Conservation (phyloP, 768 basidiomycete genomes). For the Myochromella boudieri region DNA sequence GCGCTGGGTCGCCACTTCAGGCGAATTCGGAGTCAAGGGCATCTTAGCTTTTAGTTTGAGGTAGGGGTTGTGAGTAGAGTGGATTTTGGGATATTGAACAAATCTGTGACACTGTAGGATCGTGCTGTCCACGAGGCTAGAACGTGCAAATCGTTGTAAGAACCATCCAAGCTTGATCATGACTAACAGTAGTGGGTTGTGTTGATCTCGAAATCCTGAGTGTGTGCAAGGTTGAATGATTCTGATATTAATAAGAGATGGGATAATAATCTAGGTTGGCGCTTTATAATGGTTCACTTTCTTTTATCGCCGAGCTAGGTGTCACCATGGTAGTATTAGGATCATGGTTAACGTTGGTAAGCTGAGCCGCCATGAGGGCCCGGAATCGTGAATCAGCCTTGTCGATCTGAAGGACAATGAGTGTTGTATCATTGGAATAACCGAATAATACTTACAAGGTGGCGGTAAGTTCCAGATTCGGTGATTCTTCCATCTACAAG, state of each 20-base stretch:
- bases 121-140: conserved; percentile 18
- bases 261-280: too few species aligned
- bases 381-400: conserved; percentile 78
- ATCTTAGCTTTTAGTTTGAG: too few species aligned
- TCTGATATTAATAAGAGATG: too few species aligned
- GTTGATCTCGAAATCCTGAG: too few species aligned
- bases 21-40: conserved; percentile 20
- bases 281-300: too few species aligned
- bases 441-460: conserved; percentile 58
- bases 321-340: background rate
- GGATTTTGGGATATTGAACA: too few species aligned
- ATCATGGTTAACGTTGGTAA: conserved; percentile 48
- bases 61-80: too few species aligned
- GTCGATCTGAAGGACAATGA: conserved; percentile 45
- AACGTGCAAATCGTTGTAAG: conserved; percentile 16
- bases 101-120: too few species aligned
- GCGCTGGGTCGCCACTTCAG: background rate
- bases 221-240: too few species aligned
- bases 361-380: conserved; percentile 85
- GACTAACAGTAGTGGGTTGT: too few species aligned
- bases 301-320: background rate
- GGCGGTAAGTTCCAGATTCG: conserved; percentile 79
- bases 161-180: too few species aligned
- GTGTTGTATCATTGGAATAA: too few species aligned
- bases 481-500: conserved; percentile 70